A percentile compares a stretch with the other conserved stretches of the same genome.
These are phyloP conservation scores for Pestalotiopsis fici DNA, from an alignment of 2,329 filamentous ascomycete species.

Conservation along the genomic window DNA sequence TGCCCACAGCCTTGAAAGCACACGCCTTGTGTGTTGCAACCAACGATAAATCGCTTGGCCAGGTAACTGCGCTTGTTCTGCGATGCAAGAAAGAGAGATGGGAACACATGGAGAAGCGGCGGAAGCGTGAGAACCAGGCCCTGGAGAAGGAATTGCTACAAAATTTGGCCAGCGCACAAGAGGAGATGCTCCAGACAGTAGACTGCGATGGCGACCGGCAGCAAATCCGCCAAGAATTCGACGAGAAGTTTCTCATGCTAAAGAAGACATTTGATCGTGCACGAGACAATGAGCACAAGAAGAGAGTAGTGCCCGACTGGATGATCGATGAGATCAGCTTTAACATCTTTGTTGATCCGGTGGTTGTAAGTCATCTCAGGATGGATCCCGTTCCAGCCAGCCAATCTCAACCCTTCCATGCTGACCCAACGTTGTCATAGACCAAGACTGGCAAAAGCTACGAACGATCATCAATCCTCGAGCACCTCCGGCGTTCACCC, in stretches of 20 bases:
- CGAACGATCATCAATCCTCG: constrained; percentile 81
- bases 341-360: constrained; percentile 72
- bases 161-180: constrained; percentile 48
- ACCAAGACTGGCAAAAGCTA: constrained; percentile 90
- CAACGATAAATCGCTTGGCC: constrained; percentile 67
- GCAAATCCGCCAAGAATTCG: constrained; percentile 49
- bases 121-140: constrained; percentile 55
- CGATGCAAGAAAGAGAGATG: constrained; percentile 84
- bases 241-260: constrained; percentile 45
- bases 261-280: constrained; percentile 54
- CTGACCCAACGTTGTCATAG: constrained; percentile 33
- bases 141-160: constrained; percentile 62
- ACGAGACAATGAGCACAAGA: constrained; percentile 42
- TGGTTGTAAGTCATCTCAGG: constrained; percentile 46
- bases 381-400: not conserved
- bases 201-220: constrained; percentile 38
- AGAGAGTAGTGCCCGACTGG: constrained; percentile 71
- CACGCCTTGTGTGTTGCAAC: constrained; percentile 68
- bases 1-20: constrained; percentile 69
- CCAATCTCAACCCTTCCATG: not conserved
- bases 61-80: constrained; percentile 74
- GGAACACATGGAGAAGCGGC: constrained; percentile 69
- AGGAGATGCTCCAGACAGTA: constrained; percentile 33
- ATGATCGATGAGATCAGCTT: constrained; percentile 77
- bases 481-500: constrained; percentile 75